Evolutionary conservation across 2,329 filamentous ascomycete species (phyloP).

Genomic region (Rutstroemia sp.): DNA sequence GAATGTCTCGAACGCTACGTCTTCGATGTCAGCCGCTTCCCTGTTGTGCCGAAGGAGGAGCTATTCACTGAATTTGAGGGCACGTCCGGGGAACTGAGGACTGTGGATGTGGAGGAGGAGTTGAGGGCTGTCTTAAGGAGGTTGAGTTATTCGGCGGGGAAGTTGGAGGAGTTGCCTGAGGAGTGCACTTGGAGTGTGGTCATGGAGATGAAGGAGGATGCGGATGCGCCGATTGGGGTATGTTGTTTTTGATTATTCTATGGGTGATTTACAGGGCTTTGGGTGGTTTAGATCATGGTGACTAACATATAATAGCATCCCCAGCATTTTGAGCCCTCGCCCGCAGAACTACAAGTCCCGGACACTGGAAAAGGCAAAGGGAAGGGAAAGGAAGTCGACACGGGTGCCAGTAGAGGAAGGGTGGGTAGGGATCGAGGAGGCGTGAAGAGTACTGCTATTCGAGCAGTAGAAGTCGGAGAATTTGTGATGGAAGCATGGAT

Average conservation of each 20-base stretch:
- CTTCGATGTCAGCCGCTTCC: conserved; percentile 35
- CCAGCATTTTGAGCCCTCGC: not conserved
- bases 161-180: conserved; percentile 49
- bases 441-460: conserved; percentile 50
- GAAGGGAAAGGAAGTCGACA: not conserved
- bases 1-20: conserved; percentile 35
- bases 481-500: conserved; percentile 64
- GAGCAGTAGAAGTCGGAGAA: conserved; percentile 56
- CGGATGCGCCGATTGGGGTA: conserved; percentile 49
- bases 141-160: conserved; percentile 52
- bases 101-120: conserved; percentile 62
- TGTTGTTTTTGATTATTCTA: conserved; percentile 24
- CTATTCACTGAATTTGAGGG: conserved; percentile 31
- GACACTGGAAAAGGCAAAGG: not conserved
- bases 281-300: conserved; percentile 26
- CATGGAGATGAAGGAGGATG: conserved; percentile 60
- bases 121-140: conserved; percentile 59
- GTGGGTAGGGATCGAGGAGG: conserved; percentile 38
- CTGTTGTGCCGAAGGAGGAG: conserved; percentile 30
- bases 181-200: conserved; percentile 71
- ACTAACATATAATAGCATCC: not conserved
- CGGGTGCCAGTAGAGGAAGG: conserved; percentile 23
- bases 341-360: not conserved
- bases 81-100: conserved; percentile 34
- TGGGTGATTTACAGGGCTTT: conserved; percentile 52